Evolutionary conservation across 2,329 filamentous ascomycete genomes (phyloP), one percentile per base, ranked within the genome.

Genomic region (Hirsutella thompsonii): DNA sequence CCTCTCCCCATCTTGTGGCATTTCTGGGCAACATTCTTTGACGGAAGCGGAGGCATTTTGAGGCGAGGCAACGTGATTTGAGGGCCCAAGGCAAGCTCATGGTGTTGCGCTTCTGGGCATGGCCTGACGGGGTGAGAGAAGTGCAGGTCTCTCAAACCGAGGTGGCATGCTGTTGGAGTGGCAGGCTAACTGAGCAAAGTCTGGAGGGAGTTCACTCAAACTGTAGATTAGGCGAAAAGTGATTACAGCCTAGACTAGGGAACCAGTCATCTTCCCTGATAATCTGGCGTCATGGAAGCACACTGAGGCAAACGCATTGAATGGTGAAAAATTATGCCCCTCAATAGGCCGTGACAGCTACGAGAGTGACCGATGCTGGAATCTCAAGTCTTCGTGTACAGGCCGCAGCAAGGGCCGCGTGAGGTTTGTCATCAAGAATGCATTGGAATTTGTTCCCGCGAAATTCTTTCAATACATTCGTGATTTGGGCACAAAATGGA

Each of bases 401-500:
- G n/a, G n/a, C n/a, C n/a, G n/a, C n/a, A n/a, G n/a, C n/a, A n/a
- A n/a, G n/a, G n/a, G n/a, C n/a, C n/a, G n/a, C n/a, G n/a, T n/a
- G n/a, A n/a, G n/a, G 34, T 16, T 19, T 34, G 32, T 45, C 46
- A 50, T 52, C 47, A 52, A 48, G 48, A 50, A 57, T 52, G 51
- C 52, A 53, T 53, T 56, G 49, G 47, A 49, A 47, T 57, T 58
- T 56, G 16, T 34, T 19, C 4, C 8, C 46, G 51, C 44, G 47
- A 56, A 56, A 58, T 61, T 53, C 54, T 49, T 55, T 56, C 59
- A 59, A 53, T 56, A 62, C 60, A 63, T 56, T 55, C 60, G 49
- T 59, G 49, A 49, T 49, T 39, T 34, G 41, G 42, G 50, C 46
- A 50, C 50, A 48, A 55, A 57, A 34, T 18, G 3, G 32, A 34